phyloP scores from a whole-genome alignment of 768 basidiomycete genomes.

The Rhizopogon sp. region DNA sequence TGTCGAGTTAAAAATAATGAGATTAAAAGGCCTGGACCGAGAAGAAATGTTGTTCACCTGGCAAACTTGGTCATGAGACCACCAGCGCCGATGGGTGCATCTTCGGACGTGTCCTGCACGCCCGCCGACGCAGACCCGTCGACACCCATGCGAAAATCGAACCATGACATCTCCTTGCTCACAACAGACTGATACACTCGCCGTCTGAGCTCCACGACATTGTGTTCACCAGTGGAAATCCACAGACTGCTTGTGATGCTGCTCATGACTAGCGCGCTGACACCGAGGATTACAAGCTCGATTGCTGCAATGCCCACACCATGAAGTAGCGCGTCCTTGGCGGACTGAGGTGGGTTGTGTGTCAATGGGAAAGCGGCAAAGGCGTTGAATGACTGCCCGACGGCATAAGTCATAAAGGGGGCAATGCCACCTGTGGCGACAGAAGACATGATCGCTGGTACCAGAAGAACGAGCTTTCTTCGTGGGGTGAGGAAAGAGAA shows the following conservation, averaged over 20 bases:
- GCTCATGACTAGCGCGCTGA: constrained; percentile 65
- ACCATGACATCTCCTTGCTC: constrained; percentile 82
- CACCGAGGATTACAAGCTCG: constrained; percentile 60
- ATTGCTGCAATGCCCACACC: constrained; percentile 58
- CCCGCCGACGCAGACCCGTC: constrained; percentile 34
- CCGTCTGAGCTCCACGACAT: constrained; percentile 61
- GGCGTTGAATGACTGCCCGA: constrained; percentile 72
- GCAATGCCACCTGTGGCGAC: constrained; percentile 64
- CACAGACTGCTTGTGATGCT: constrained; percentile 75
- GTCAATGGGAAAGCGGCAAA: constrained; percentile 56
- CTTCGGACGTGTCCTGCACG: constrained; percentile 29
- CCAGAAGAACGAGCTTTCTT: constrained; percentile 50
- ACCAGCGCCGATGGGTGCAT: constrained; percentile 68
- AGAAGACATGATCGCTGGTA: constrained; percentile 62
- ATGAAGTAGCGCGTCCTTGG: constrained; percentile 49
- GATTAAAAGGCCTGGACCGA: neutral
- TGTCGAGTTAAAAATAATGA: constrained; percentile 26
- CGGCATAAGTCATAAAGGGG: constrained; percentile 81
- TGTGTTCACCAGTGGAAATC: constrained; percentile 85
- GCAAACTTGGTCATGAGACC: constrained; percentile 93
- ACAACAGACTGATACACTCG: constrained; percentile 67
- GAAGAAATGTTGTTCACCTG: constrained; percentile 39
- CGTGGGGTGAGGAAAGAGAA: constrained; percentile 59
- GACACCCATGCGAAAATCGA: constrained; percentile 71
- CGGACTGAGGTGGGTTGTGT: constrained; percentile 30